Evolutionary conservation across 2,329 filamentous ascomycete genomes (phyloP), one percentile per base, ranked within the genome.

Genomic region (Dactylellina leptospora): DNA sequence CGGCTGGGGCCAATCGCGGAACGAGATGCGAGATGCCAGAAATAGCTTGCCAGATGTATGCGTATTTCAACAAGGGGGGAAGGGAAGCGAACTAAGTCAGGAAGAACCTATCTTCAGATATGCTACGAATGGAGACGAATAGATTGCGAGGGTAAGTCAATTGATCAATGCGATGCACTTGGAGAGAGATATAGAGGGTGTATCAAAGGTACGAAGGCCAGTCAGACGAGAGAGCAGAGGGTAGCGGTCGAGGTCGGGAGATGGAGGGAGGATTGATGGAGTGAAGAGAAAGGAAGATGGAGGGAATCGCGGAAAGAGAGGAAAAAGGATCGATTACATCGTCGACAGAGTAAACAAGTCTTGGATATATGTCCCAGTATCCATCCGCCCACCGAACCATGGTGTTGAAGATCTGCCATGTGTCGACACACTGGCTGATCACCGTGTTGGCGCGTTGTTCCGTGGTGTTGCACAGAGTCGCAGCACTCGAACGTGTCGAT

Each of bases 391-490:
- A 28, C 27, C 28, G 25, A 55, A 38, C 28, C 50, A n/a, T 47
- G 51, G 42, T 25, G 60, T 64, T 55, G 60, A 42, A 20, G 60
- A 56, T 64, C 60, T 50, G 42, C 60, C 40, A 47, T 64, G 28
- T 42, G 42, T 62, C 58, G 58, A 44, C 58, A 62, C n/a, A 42
- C 51, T 5, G 22, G 51, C 18, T 18, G 56, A 61, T 63, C 48
- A 10, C 18, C 18, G 40, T 18, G 40, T 45, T 45, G 40, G n/a
- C n/a, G n/a, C n/a, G n/a, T n/a, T n/a, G n/a, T n/a, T n/a, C n/a
- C n/a, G n/a, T n/a, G n/a, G n/a, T n/a, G n/a, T n/a, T n/a, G n/a
- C n/a, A n/a, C n/a, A n/a, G n/a, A n/a, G n/a, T n/a, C n/a, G n/a
- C n/a, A n/a, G n/a, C n/a, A n/a, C n/a, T n/a, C n/a, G n/a, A n/a